Evolutionary conservation across 768 basidiomycete genomes (phyloP).

Genomic region (Podaxis rugospora): DNA sequence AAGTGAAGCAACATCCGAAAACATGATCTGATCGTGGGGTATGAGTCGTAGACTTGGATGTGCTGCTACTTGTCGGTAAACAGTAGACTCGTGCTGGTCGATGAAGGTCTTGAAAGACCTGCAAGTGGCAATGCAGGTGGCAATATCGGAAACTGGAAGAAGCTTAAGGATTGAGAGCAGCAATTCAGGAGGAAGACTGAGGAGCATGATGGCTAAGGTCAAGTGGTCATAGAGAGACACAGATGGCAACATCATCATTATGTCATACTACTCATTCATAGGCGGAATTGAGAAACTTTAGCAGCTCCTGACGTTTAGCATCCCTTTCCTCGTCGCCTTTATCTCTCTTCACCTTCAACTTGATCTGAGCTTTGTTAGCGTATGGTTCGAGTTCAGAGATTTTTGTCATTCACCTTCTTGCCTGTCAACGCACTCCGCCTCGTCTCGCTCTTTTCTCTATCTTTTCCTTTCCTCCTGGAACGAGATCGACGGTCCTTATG

Average conservation of each 20-base stretch:
- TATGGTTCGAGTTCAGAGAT: not conserved
- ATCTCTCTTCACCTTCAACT: constrained; percentile 59
- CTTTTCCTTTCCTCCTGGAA: constrained; percentile 29
- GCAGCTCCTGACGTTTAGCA: constrained; percentile 46
- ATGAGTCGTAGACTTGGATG: constrained; percentile 42
- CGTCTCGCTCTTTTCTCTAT: constrained; percentile 30
- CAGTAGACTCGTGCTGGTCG: constrained; percentile 35
- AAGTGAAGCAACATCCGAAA: not conserved
- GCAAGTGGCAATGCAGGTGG: constrained; percentile 31
- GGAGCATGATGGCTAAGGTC: constrained; percentile 20
- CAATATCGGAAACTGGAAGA: constrained; percentile 44
- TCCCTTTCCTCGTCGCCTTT: constrained; percentile 53
- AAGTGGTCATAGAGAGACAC: not conserved
- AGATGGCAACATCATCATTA: constrained; percentile 4
- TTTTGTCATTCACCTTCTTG: constrained; percentile 41
- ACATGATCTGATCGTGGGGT: constrained; percentile 12
- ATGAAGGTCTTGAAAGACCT: constrained; percentile 46
- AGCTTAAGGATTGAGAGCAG: constrained; percentile 43
- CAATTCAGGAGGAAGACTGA: constrained; percentile 57
- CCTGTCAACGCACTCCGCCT: constrained; percentile 57
- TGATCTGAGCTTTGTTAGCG: constrained; percentile 37
- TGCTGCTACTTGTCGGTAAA: constrained; percentile 58
- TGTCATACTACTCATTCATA: constrained; percentile 26
- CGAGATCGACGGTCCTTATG: constrained; percentile 16
- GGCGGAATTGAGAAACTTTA: constrained; percentile 54